Evolutionary conservation across 2,329 filamentous ascomycete genomes (phyloP).

Genomic region (Tolypocladium tropicale): DNA sequence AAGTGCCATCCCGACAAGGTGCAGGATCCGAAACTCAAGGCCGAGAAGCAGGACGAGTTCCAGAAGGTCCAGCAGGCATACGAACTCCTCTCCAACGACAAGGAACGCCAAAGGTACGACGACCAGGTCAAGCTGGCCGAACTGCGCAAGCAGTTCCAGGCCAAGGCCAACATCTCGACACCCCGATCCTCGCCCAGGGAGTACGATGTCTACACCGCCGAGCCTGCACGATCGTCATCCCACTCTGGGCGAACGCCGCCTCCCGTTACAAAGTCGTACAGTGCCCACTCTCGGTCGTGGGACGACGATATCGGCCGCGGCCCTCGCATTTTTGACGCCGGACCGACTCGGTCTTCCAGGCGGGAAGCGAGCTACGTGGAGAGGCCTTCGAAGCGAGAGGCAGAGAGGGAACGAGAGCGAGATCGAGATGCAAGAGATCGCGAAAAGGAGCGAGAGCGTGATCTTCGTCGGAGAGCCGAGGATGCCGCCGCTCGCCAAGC

Average conservation of each 20-base stretch:
- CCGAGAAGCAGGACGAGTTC: slow-evolving; percentile 75
- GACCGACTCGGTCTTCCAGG: slow-evolving; percentile 23
- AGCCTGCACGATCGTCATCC: slow-evolving; percentile 20
- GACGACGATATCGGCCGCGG: slow-evolving; percentile 34
- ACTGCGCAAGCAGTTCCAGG: slow-evolving; percentile 44
- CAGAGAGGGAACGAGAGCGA: slow-evolving; percentile 23
- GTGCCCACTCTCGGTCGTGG: slow-evolving; percentile 28
- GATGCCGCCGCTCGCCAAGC: slow-evolving; percentile 16
- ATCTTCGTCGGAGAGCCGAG: slow-evolving; percentile 10
- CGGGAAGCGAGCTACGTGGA: slow-evolving; percentile 38
- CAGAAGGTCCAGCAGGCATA: slow-evolving; percentile 90
- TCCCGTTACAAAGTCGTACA: slow-evolving; percentile 22
- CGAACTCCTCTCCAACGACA: slow-evolving; percentile 75
- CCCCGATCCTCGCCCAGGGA: slow-evolving; percentile 30
- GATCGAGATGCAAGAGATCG: slow-evolving; percentile 5
- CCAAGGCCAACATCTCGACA: slow-evolving; percentile 32
- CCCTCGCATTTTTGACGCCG: slow-evolving; percentile 32
- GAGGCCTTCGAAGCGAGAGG: slow-evolving; percentile 32
- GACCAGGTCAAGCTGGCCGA: slow-evolving; percentile 58
- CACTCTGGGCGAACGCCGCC: slow-evolving; percentile 5
- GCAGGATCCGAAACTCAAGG: slow-evolving; percentile 65
- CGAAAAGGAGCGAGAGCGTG: slow-evolving; percentile 12
- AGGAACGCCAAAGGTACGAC: slow-evolving; percentile 65
- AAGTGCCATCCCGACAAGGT: slow-evolving; percentile 91
- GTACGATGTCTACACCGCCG: slow-evolving; percentile 40